phyloP scores from a whole-genome alignment of 805 yeast species.

The Ogataea pini region DNA sequence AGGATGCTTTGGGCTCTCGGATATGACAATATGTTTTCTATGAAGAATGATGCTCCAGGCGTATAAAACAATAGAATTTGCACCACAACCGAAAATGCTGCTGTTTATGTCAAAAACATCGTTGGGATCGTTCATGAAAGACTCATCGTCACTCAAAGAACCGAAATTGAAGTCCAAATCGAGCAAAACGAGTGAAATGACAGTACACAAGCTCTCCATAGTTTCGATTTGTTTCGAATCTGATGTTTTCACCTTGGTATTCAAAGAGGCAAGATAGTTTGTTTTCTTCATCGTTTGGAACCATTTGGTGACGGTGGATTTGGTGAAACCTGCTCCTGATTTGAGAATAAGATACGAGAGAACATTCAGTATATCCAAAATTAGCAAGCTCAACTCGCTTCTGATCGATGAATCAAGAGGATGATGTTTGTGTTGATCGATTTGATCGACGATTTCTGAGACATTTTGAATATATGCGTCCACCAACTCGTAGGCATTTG shows the following conservation, averaged over 20 bases:
- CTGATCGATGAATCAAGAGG: slow-evolving; percentile 18
- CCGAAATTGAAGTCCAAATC: slow-evolving; percentile 56
- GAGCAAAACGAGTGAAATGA: slow-evolving; percentile 52
- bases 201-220: slow-evolving; percentile 49
- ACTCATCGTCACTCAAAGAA: slow-evolving; percentile 38
- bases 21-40: slow-evolving; percentile 47
- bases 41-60: slow-evolving; percentile 67
- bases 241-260: slow-evolving; percentile 29
- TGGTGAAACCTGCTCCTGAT: slow-evolving; percentile 25
- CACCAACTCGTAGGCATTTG: slow-evolving; percentile 31
- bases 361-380: slow-evolving; percentile 29
- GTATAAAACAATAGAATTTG: slow-evolving; percentile 54
- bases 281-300: slow-evolving; percentile 47
- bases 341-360: slow-evolving; percentile 30
- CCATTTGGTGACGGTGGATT: slow-evolving; percentile 50
- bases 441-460: slow-evolving; percentile 7
- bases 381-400: slow-evolving; percentile 17
- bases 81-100: slow-evolving; percentile 31
- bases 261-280: slow-evolving; percentile 19
- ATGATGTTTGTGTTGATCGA: slow-evolving; percentile 14
- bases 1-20: slow-evolving; percentile 32
- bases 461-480: slow-evolving; percentile 30
- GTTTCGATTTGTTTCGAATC: slow-evolving; percentile 23
- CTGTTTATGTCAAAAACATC: slow-evolving; percentile 32
- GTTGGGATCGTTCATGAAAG: slow-evolving; percentile 45